Conservation (phyloP, 345 rosid genomes). For the Eucalyptus fibrosa region DNA sequence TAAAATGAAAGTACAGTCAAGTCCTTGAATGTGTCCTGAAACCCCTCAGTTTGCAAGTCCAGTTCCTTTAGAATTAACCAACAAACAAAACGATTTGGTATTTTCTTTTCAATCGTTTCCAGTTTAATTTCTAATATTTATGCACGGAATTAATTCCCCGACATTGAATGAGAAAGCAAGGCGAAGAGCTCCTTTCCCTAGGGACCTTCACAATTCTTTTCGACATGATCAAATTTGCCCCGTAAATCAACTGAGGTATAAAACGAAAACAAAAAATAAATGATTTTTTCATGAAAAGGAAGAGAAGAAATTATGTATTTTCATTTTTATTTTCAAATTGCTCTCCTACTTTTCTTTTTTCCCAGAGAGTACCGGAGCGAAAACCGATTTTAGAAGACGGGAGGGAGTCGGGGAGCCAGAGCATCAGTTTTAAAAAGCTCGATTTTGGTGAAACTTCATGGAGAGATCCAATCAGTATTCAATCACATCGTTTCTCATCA, state of each 20-base stretch:
- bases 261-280: background rate
- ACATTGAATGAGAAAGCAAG: background rate
- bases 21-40: background rate
- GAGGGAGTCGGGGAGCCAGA: background rate
- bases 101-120: background rate
- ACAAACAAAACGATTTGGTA: background rate
- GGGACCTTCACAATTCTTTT: background rate
- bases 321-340: rapidly evolving
- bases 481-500: background rate
- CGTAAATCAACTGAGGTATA: rapidly evolving
- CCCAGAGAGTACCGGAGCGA: background rate
- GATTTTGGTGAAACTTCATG: background rate
- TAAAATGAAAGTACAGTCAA: rapidly evolving
- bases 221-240: background rate
- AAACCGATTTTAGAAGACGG: background rate
- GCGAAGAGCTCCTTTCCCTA: background rate
- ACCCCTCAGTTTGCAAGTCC: background rate
- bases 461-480: background rate
- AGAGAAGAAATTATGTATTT: background rate
- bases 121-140: rapidly evolving
- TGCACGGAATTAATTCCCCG: background rate
- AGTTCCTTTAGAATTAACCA: background rate
- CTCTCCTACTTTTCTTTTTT: background rate
- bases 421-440: background rate
- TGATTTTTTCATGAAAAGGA: rapidly evolving